phyloP scores from a whole-genome alignment of 331 rosid species.

The Telfairia occidentalis region DNA sequence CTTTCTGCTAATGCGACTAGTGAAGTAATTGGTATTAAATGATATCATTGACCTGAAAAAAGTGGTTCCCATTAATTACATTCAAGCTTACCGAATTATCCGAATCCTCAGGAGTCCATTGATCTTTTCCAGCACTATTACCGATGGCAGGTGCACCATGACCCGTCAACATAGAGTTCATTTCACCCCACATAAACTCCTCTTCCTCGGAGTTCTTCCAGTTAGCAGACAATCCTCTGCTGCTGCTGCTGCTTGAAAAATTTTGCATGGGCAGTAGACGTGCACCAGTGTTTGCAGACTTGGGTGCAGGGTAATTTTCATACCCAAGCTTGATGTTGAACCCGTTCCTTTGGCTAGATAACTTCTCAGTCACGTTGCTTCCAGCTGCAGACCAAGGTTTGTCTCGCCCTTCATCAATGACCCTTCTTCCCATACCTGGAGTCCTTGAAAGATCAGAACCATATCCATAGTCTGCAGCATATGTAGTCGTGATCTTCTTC shows the following conservation, averaged over 20 bases:
- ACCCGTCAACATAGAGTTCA: constrained; percentile 46
- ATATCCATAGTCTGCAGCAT: constrained; percentile 51
- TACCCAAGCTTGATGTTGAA: constrained; percentile 44
- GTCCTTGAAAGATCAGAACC: constrained; percentile 45
- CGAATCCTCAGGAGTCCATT: constrained; percentile 51
- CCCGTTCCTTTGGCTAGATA: constrained; percentile 59
- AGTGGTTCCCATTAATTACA: background rate
- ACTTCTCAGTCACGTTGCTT: constrained; percentile 33
- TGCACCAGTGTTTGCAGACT: constrained; percentile 40
- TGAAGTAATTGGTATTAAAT: background rate
- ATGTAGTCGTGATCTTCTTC: constrained; percentile 41
- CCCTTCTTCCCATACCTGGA: constrained; percentile 32
- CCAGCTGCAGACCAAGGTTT: constrained; percentile 48
- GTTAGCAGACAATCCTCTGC: constrained; percentile 43
- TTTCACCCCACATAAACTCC: constrained; percentile 81
- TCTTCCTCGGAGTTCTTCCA: constrained; percentile 99
- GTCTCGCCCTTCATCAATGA: constrained; percentile 42
- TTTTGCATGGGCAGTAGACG: constrained; percentile 33
- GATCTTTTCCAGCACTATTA: constrained; percentile 34
- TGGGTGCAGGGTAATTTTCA: constrained; percentile 39
- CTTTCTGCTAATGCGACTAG: background rate
- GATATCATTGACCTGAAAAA: background rate
- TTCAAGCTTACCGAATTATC: constrained; percentile 56
- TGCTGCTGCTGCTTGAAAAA: constrained; percentile 25
- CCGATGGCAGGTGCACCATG: constrained; percentile 36